A percentile compares a stretch with the other conserved stretches of the same genome.
Conservation (phyloP, 1,284 basidiomycete species). For the Grifola frondosa region DNA sequence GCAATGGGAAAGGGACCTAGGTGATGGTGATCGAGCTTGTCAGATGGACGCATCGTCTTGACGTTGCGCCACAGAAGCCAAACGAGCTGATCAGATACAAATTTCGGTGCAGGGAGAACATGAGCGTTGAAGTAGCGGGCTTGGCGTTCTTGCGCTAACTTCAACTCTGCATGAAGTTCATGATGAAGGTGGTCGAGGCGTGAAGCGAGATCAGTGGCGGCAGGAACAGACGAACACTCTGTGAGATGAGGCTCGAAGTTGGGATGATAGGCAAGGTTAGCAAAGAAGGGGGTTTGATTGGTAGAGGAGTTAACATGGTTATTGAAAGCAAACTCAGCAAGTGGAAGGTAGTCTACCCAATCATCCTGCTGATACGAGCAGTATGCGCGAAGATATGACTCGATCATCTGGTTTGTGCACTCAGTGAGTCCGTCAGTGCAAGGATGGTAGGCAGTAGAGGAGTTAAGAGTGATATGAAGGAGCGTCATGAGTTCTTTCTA, state of each 20-base stretch:
- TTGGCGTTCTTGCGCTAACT: conserved; percentile 28
- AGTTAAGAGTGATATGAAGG: conserved; percentile 13
- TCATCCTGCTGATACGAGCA: conserved; percentile 43
- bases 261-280: conserved; percentile 35
- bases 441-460: conserved; percentile 35
- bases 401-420: conserved; percentile 42
- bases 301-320: conserved; percentile 38
- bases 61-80: conserved; percentile 37
- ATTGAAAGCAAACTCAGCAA: conserved; percentile 48
- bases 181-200: conserved; percentile 23
- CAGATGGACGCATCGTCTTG: conserved; percentile 35
- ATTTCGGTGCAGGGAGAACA: conserved; percentile 26
- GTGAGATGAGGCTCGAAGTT: conserved; percentile 26
- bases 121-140: conserved; percentile 24
- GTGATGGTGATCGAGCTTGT: conserved; percentile 37
- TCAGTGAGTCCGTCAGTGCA: conserved; percentile 30
- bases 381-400: conserved; percentile 39
- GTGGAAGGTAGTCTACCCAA: conserved; percentile 41
- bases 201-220: conserved; percentile 11
- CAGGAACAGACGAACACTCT: conserved; percentile 10
- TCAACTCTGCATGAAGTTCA: conserved; percentile 29
- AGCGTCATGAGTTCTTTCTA: conserved; percentile 26
- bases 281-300: conserved; percentile 40
- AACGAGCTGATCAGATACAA: conserved; percentile 35
- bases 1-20: conserved; percentile 40